Evolutionary conservation across 176 grass and related monocot genomes (phyloP).

Genomic region (Dactylis glomerata): DNA sequence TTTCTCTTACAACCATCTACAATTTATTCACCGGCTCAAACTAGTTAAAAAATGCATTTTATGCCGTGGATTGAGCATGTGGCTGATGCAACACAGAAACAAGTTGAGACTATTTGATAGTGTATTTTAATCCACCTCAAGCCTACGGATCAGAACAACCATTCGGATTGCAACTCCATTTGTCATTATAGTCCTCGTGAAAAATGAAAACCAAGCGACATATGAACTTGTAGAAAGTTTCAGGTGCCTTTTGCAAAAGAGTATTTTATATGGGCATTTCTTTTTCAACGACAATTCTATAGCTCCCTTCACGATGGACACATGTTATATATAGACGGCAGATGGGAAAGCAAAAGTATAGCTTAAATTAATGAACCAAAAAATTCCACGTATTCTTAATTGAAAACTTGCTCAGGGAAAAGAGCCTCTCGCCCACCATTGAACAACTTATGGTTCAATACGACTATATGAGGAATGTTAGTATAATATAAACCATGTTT

Average conservation of each 20-base stretch:
- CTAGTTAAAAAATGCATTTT: background rate
- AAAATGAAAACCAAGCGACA: slow-evolving; percentile 14
- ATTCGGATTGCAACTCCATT: background rate
- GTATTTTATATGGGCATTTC: slow-evolving; percentile 39
- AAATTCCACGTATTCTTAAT: slow-evolving; percentile 23
- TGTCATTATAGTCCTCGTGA: background rate
- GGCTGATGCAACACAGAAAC: background rate
- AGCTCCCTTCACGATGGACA: slow-evolving; percentile 29
- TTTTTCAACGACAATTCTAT: slow-evolving; percentile 42
- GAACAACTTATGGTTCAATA: slow-evolving; percentile 32
- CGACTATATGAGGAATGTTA: background rate
- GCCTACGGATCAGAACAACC: background rate
- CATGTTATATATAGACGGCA: slow-evolving; percentile 40
- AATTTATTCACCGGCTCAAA: background rate
- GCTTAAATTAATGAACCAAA: slow-evolving; percentile 30
- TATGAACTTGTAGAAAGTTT: slow-evolving; percentile 1
- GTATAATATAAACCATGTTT: background rate
- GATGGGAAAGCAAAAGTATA: slow-evolving; percentile 62
- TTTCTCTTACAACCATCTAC: background rate
- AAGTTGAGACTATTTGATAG: background rate
- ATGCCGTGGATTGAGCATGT: background rate
- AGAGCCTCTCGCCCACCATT: slow-evolving; percentile 53
- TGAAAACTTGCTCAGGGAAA: slow-evolving; percentile 29
- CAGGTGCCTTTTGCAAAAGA: slow-evolving; percentile 21
- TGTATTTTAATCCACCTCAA: background rate